Evolutionary conservation across 1,284 basidiomycete genomes (phyloP).

Genomic region (Exobasidium rhododendri): DNA sequence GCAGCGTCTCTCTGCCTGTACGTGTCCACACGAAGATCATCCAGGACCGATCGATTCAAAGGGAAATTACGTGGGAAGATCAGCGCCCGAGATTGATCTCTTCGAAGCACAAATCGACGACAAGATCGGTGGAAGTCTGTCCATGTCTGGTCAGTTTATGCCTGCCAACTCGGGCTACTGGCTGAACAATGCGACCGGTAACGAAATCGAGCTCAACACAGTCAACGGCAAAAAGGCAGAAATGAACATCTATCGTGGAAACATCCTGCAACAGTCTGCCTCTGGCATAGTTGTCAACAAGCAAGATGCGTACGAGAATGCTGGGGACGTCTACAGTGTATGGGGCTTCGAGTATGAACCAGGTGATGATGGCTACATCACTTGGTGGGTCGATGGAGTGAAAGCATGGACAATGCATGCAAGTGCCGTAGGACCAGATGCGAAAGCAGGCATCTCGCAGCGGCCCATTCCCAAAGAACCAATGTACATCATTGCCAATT

Average conservation of each 20-base stretch:
- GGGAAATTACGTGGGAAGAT: constrained; percentile 57
- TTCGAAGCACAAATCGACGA: constrained; percentile 63
- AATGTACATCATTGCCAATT: constrained; percentile 50
- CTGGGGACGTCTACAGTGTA: constrained; percentile 34
- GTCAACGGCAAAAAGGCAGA: constrained; percentile 4
- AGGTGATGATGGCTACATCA: constrained; percentile 66
- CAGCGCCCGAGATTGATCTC: constrained; percentile 81
- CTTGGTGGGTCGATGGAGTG: constrained; percentile 53
- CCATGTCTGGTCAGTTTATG: constrained; percentile 45
- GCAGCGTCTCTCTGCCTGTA: constrained; percentile 46
- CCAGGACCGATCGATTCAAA: constrained; percentile 43
- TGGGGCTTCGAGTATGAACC: constrained; percentile 58
- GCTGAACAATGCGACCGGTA: constrained; percentile 51
- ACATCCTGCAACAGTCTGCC: constrained; percentile 48
- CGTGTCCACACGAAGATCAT: constrained; percentile 44
- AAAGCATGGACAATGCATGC: constrained; percentile 61
- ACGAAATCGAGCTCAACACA: background rate
- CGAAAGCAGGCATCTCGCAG: constrained; percentile 64
- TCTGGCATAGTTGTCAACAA: constrained; percentile 44
- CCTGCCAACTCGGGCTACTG: constrained; percentile 54
- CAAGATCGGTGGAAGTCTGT: constrained; percentile 36
- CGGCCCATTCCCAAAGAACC: constrained; percentile 67
- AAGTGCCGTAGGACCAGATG: constrained; percentile 70
- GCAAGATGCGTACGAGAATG: constrained; percentile 35
- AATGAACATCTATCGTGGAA: constrained; percentile 46